Conservation (phyloP, 257 asterid species). For the Cruciata laevipes region DNA sequence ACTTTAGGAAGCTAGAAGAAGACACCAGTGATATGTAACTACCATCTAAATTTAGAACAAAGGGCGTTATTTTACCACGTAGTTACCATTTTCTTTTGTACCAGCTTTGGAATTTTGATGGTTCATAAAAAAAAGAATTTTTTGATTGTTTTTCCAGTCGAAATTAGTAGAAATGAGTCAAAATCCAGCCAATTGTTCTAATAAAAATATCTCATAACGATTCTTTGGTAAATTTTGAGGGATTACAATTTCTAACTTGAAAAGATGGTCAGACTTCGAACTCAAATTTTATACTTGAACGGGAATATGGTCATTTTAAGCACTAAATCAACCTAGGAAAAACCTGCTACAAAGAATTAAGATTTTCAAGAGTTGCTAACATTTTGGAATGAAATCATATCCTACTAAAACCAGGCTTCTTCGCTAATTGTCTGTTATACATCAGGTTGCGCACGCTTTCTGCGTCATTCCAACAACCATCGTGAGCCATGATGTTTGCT, state of each 20-base stretch:
- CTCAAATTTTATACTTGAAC: neutral
- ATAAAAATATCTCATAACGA: no score
- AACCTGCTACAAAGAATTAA: neutral
- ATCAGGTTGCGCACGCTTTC: conserved; percentile 40
- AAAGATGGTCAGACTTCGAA: neutral
- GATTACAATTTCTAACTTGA: no score
- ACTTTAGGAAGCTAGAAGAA: conserved; percentile 6
- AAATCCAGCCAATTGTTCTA: neutral
- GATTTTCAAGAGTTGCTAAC: neutral
- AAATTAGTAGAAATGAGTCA: neutral
- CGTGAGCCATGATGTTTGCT: conserved; percentile 50
- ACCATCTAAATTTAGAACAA: neutral
- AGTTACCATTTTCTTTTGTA: neutral
- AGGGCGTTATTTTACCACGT: neutral
- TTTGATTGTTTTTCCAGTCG: neutral
- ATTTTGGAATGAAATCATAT: conserved; percentile 23
- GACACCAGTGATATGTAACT: conserved; percentile 8
- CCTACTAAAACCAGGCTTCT: conserved; percentile 52
- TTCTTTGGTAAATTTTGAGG: no score
- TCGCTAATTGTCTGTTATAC: conserved; percentile 38
- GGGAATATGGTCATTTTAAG: neutral
- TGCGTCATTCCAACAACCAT: conserved; percentile 57
- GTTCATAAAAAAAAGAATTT: neutral
- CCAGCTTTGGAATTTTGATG: neutral
- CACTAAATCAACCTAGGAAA: neutral